Base-by-base conservation (phyloP, 2,329 filamentous ascomycete species). In the Thelonectria rubi region DNA sequence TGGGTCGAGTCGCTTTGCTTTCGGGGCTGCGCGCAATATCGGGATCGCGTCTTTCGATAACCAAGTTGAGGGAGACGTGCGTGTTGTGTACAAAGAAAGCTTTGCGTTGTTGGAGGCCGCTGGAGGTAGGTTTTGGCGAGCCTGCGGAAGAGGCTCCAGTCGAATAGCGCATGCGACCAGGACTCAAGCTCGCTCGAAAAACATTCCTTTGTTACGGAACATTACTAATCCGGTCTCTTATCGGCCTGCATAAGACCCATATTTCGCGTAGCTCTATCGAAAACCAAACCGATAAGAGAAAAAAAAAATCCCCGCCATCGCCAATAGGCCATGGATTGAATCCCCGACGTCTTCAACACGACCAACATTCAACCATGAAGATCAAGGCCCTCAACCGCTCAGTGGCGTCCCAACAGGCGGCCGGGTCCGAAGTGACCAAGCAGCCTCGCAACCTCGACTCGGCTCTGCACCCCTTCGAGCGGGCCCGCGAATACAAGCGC, bases 401-500 rank as follows among this genome's bases (percentile, higher is more conserved):
- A 26, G 80, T 86, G 43, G 81, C 85, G 71, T 84, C 87, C 59
- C 84, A 88, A 69, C 88, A 91, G 76, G 84, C 89, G 26, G 84
- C 88, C 17, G 90, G 90, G 62, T 87, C 88, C 57, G 85, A 86
- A 75, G 85, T 88, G 55, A 78, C 86, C 54, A 89, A 88, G 72
- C 81, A 86, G 70, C 87, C 88, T 62, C 86, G 88, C 67, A 92
- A 91, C 73, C 84, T 96, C 72, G 92, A 97, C 79, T 91, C 94
- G 26, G 89, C 91, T 43, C 85, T 94, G 62, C 93, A 97, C 79
- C 94, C 92, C 2, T 97, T 97, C 78, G 93, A 97, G 79, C 86
- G 93, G 72, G 94, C 94, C 48, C 84, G 93, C 77, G 94, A 97
- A 80, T 84, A 83, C 69, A 76, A 81, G 54, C 76, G 83, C 57